Percentiles rank a stretch among this genome's conserved stretches.
These are phyloP conservation scores for Schwanniomyces sp. DNA, from an alignment of 805 yeast species.

Conservation along the genomic window DNA sequence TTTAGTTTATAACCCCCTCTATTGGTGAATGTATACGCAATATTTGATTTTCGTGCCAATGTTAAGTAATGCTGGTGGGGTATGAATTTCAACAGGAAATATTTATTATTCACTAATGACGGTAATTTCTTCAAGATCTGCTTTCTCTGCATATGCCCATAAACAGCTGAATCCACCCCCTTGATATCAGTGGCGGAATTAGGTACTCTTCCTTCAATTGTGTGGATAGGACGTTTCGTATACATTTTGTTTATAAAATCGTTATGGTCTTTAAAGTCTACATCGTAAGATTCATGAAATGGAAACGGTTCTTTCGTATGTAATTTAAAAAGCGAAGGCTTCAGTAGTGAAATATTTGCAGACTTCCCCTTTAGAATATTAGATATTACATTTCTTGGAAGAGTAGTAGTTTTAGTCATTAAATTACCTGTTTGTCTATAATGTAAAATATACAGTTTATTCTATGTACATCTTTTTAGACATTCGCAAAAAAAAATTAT, in stretches of 20 bases:
- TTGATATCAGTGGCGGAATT: constrained; percentile 29
- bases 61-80: constrained; percentile 29
- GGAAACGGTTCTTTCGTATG: neutral
- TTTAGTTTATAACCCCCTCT: constrained; percentile 27
- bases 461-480: neutral
- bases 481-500: neutral
- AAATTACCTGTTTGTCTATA: neutral
- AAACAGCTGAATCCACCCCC: constrained; percentile 30
- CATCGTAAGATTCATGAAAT: neutral
- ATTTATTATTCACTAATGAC: constrained; percentile 14
- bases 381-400: neutral
- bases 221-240: constrained; percentile 6
- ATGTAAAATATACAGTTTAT: neutral
- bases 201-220: constrained; percentile 20
- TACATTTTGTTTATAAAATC: constrained; percentile 5
- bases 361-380: neutral
- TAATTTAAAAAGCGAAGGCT: neutral
- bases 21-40: constrained; percentile 35
- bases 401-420: neutral
- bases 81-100: constrained; percentile 25
- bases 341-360: neutral
- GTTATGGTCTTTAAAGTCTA: constrained; percentile 3
- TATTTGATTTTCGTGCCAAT: constrained; percentile 34
- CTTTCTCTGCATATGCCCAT: constrained; percentile 9
- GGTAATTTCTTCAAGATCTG: constrained; percentile 13